Percentiles rank a stretch among this genome's conserved stretches.
phyloP scores from a whole-genome alignment of 2,329 filamentous ascomycete species.

The Aureobasidium namibiae region DNA sequence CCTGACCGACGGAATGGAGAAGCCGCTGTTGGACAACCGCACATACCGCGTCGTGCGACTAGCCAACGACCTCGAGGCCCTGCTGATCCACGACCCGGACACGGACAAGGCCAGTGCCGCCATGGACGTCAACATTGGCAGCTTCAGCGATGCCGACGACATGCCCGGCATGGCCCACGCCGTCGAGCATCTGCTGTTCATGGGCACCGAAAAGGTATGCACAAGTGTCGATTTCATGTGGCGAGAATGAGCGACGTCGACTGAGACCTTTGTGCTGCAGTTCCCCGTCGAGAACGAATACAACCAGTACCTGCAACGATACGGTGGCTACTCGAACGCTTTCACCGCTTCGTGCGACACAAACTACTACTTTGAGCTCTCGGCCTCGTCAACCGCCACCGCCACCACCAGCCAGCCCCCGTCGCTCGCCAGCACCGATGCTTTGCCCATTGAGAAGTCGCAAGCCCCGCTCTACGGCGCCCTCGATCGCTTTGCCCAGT shows the following conservation, averaged over 20 bases:
- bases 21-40: conserved; percentile 75
- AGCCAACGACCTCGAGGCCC: conserved; percentile 77
- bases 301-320: conserved; percentile 79
- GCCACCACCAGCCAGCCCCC: conserved; percentile 46
- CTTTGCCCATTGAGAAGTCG: conserved; percentile 28
- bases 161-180: conserved; percentile 95
- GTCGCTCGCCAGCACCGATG: conserved; percentile 29
- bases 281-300: conserved; percentile 95
- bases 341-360: conserved; percentile 91
- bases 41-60: conserved; percentile 81
- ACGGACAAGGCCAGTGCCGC: conserved; percentile 96
- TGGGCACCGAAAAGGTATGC: conserved; percentile 86
- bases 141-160: conserved; percentile 82
- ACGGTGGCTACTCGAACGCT: conserved; percentile 89
- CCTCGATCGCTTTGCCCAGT: conserved; percentile 85
- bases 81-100: conserved; percentile 86
- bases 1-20: conserved; percentile 63
- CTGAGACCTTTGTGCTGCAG: conserved; percentile 30
- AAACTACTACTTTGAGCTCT: conserved; percentile 96
- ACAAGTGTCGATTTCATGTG: neutral
- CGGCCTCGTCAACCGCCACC: conserved; percentile 59
- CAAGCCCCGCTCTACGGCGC: conserved; percentile 67
- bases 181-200: conserved; percentile 93
- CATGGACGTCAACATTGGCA: conserved; percentile 91
- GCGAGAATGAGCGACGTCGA: neutral